Conservation (phyloP, 2,329 filamentous ascomycete genomes). For the Ramularia endophylla region DNA sequence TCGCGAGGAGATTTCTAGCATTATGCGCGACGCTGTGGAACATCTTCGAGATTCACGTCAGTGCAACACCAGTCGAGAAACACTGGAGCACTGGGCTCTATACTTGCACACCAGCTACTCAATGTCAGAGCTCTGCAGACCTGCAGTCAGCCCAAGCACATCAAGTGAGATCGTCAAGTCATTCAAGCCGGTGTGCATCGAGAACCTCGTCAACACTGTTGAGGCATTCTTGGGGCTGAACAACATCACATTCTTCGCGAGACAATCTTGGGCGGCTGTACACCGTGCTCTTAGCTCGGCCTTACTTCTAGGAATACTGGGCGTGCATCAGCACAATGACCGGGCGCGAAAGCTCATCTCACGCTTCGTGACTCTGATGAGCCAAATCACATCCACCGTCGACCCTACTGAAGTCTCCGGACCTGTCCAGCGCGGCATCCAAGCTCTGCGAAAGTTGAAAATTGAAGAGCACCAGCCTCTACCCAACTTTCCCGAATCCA, state of each 20-base stretch:
- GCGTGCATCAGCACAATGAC: slow-evolving; percentile 43
- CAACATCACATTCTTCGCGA: slow-evolving; percentile 40
- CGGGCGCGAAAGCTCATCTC: slow-evolving; percentile 40
- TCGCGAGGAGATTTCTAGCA: slow-evolving; percentile 51
- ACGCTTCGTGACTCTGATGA: slow-evolving; percentile 42
- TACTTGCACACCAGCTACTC: slow-evolving; percentile 59
- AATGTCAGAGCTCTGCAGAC: slow-evolving; percentile 56
- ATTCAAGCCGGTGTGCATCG: slow-evolving; percentile 51
- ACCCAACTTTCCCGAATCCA: too few species aligned
- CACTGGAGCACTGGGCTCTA: slow-evolving; percentile 54
- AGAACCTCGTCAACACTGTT: slow-evolving; percentile 50
- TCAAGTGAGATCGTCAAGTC: slow-evolving; percentile 41
- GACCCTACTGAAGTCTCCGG: slow-evolving; percentile 44
- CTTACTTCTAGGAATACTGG: slow-evolving; percentile 34
- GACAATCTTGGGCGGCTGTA: slow-evolving; percentile 32
- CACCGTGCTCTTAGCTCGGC: slow-evolving; percentile 38
- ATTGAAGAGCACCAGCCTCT: slow-evolving; percentile 15
- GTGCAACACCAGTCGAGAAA: slow-evolving; percentile 46
- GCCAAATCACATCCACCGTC: slow-evolving; percentile 42
- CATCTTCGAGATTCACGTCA: slow-evolving; percentile 50
- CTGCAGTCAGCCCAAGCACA: slow-evolving; percentile 50
- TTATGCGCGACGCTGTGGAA: slow-evolving; percentile 53
- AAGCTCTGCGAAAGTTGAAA: slow-evolving; percentile 40
- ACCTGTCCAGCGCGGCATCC: slow-evolving; percentile 43
- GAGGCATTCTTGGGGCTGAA: slow-evolving; percentile 56